These are phyloP conservation scores for Eucalyptus tenuipes DNA, from an alignment of 345 rosid species.

Conservation along the genomic window DNA sequence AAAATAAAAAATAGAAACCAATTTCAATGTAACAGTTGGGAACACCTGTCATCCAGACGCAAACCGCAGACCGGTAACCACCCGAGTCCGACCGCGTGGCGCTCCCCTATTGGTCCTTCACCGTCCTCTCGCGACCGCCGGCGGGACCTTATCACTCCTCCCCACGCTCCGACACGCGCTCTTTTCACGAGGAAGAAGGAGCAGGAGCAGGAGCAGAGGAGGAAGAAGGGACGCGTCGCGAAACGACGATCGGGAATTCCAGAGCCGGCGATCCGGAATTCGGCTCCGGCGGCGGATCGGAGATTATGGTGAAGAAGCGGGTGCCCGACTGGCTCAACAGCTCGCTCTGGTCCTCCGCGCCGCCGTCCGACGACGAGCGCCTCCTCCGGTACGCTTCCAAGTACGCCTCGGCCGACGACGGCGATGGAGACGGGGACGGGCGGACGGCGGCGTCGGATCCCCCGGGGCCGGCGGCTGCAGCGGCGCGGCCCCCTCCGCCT, in stretches of 20 bases:
- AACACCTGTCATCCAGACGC: not conserved
- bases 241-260: not conserved
- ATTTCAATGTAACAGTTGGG: not conserved
- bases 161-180: not conserved
- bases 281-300: not conserved
- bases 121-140: not conserved
- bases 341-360: conserved; percentile 73
- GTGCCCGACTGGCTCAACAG: conserved; percentile 98
- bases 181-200: not conserved
- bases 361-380: conserved; percentile 35
- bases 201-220: not conserved
- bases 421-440: conserved; percentile 1
- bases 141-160: not conserved
- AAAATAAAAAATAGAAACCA: not conserved
- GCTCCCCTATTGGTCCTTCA: not conserved
- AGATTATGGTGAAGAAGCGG: conserved; percentile 61
- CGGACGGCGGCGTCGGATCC: conserved; percentile 11
- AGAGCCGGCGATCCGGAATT: not conserved
- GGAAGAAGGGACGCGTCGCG: not conserved
- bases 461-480: not conserved
- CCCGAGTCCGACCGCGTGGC: not conserved
- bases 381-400: conserved; percentile 11
- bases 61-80: not conserved
- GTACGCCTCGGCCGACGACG: conserved; percentile 6
- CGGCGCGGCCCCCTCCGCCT: not conserved